Evolutionary conservation across 805 yeast species (phyloP).

Genomic region (Scheffersomyces ergatensis): DNA sequence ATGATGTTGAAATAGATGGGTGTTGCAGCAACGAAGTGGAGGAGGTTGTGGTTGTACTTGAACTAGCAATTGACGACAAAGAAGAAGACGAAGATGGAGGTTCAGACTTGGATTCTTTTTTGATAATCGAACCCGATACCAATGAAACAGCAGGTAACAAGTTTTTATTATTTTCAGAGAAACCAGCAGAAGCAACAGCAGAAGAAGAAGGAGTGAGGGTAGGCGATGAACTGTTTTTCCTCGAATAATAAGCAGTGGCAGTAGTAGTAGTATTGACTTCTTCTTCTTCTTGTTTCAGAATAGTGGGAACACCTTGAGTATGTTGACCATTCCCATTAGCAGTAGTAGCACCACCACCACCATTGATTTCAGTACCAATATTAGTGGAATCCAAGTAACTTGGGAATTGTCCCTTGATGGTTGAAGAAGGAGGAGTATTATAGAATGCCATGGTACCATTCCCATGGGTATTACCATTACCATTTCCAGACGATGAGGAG

Average conservation of each 20-base stretch:
- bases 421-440: slow-evolving; percentile 19
- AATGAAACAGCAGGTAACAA: slow-evolving; percentile 9
- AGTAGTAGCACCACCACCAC: neutral
- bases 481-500: slow-evolving; percentile 1
- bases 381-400: neutral
- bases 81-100: neutral
- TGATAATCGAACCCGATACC: neutral
- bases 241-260: neutral
- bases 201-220: neutral
- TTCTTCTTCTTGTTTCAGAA: neutral
- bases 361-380: neutral
- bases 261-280: neutral
- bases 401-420: slow-evolving; percentile 8
- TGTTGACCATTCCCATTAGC: neutral
- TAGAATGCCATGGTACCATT: slow-evolving; percentile 3
- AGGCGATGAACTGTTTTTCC: neutral
- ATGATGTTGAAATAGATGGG: neutral
- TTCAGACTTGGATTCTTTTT: neutral
- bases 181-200: neutral
- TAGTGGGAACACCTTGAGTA: neutral
- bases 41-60: neutral
- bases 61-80: neutral
- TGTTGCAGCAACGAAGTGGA: too few relatives aligned
- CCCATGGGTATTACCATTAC: slow-evolving; percentile 1
- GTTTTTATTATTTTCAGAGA: slow-evolving; percentile 2